Conservation (phyloP, 805 yeast species). For the Teunomyces aglyptinius region DNA sequence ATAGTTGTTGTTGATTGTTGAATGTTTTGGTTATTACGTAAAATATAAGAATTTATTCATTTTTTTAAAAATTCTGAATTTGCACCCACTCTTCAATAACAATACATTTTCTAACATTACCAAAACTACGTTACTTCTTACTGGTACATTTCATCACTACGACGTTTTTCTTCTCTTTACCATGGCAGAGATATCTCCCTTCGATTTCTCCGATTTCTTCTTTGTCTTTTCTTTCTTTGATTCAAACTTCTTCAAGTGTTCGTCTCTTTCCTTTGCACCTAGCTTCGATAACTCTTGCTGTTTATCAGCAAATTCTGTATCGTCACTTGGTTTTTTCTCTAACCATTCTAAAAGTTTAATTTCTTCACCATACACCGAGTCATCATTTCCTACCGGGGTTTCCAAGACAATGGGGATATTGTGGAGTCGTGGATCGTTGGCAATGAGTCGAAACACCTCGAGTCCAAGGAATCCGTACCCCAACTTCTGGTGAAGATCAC, state of each 20-base stretch:
- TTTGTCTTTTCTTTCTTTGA: conserved; percentile 18
- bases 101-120: no score
- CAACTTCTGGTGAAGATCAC: conserved; percentile 86
- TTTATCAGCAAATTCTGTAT: conserved; percentile 53
- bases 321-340: conserved; percentile 52
- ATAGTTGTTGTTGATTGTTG: no score
- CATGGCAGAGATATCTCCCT: conserved; percentile 17
- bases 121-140: no score
- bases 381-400: conserved; percentile 75
- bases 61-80: neutral
- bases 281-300: conserved; percentile 46
- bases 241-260: conserved; percentile 63
- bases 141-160: no score
- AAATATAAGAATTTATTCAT: neutral
- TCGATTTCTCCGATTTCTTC: conserved; percentile 7
- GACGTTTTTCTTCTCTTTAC: conserved; percentile 16
- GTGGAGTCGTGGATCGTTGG: conserved; percentile 62
- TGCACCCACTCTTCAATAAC: conserved; percentile 1
- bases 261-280: conserved; percentile 72
- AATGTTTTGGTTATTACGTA: neutral
- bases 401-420: conserved; percentile 81
- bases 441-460: conserved; percentile 75
- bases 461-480: conserved; percentile 90
- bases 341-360: conserved; percentile 83
- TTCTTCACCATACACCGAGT: conserved; percentile 71